Base-by-base conservation (phyloP, 2,329 filamentous ascomycete species). In the Cladophialophora exuberans region DNA sequence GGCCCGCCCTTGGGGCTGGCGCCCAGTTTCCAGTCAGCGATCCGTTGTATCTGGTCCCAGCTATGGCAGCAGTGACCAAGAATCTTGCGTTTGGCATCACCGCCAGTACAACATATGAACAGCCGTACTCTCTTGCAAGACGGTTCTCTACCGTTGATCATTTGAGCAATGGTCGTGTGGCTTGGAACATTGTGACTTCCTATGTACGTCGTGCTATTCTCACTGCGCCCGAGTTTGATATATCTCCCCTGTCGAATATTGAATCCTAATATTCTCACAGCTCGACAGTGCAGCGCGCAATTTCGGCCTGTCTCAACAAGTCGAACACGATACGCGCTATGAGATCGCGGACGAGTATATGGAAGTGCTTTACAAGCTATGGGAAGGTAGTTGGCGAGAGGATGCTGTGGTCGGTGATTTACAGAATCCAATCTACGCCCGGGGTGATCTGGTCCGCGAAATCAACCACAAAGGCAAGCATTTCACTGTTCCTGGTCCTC, bases 131-230 rank as follows among this genome's bases (percentile, higher is more conserved):
- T 60, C 72, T 88, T 11, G 85, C 86, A 0, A 71, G 85, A 15
- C 72, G 84, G n/a, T 70, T 88, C 9, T 83, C 81, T 3, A 88
- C 85, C 0, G 74, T 88, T 0, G 86, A 89, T 64, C 86, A 88
- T 66, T 70, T 88, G 7, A 83, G 83, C 0, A 82, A 81, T 43
- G 84, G 85, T n/a, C 75, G 85, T 3, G 65, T 74, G 4, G 73
- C 68, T 0, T 80, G 78, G 78, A 81, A 81, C 46, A 76, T 80
- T 30, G 78, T 81, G 0, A 80, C 77, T 0, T 73, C 69, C 7
- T 79, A 79, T 54, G 38, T 42, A 42, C 9, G 38, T 42, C 2
- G n/a, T 10, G 11, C 25, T 4, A 22, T 25, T 25, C 3, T 11
- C 10, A 42, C 9, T 20, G 10, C 9, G 4, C 11, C 13, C 31